These are phyloP conservation scores for Saururus chinensis DNA, from an alignment of 164 flowering plant genomes.

Conservation along the genomic window DNA sequence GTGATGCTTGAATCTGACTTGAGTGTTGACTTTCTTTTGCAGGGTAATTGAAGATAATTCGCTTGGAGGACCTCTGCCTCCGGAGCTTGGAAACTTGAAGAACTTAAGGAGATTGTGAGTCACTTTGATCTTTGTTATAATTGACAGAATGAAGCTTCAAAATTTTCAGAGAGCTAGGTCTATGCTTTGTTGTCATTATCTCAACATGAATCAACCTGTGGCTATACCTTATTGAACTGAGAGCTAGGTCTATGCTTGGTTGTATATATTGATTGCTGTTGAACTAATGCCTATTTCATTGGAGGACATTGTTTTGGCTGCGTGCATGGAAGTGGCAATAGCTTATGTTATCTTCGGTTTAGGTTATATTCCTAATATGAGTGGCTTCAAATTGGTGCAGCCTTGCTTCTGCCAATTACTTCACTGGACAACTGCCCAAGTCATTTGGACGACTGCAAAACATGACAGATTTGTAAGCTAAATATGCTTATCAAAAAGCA, in stretches of 20 bases:
- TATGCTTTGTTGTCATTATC: too few relatives aligned
- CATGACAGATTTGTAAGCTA: constrained; percentile 42
- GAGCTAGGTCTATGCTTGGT: too few relatives aligned
- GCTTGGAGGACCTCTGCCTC: constrained; percentile 21
- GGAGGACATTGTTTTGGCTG: neutral
- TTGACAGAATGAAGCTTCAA: neutral
- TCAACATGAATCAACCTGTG: too few relatives aligned
- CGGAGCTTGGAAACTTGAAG: constrained; percentile 17
- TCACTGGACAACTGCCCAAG: constrained; percentile 43
- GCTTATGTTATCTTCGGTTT: neutral
- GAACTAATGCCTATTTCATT: neutral
- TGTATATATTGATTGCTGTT: too few relatives aligned
- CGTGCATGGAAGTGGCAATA: neutral
- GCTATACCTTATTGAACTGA: too few relatives aligned
- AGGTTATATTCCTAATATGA: neutral
- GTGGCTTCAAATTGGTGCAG: neutral
- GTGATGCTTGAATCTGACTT: neutral
- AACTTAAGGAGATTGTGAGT: constrained; percentile 19
- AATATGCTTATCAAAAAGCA: neutral
- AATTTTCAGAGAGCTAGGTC: neutral
- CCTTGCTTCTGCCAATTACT: constrained; percentile 34
- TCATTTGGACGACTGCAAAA: constrained; percentile 29
- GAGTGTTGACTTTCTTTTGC: neutral
- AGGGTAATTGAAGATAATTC: constrained; percentile 21
- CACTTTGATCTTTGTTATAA: neutral